Base-by-base conservation (phyloP, 2,329 filamentous ascomycete genomes). In the Metarhizium anisopliae region DNA sequence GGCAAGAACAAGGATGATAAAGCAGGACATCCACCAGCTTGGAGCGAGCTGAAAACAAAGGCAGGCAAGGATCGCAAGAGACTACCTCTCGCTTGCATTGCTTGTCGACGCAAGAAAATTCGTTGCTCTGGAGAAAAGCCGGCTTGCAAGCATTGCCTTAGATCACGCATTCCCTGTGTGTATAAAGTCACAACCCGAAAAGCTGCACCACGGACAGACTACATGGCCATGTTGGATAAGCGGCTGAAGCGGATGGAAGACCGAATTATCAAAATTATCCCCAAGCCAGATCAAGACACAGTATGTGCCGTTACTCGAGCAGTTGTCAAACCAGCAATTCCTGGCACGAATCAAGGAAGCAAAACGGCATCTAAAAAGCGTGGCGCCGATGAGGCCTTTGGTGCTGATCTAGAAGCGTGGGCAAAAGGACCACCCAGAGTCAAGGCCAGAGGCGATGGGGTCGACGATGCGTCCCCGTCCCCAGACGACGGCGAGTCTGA, bases 171-270 rank as follows among this genome's bases (percentile, higher is more conserved):
- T 63, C 93, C 93, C 2, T 99, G 94, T 68, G 92, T 97, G 4
- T 99, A 97, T 79, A 97, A 97, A 67, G 90, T 96, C 58, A 97
- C 92, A 0, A 91, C 92, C 4, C 82, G 94, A 58, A 97, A 97
- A 70, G 91, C 93, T 1, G 91, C 92, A 3, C 94, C 94, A 2
- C 82, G 94, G 53, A 97, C 94, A 18, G 94, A 97, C 71, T 97
- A 97, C 71, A 97, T 97, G 94, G 91, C 92, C 47, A 97, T 97
- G 91, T 75, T 97, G 64, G 94, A 97, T 73, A 96, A 96, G 73
- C 83, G 94, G 54, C 72, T 97, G 62, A 96, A 95, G 76, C 81
- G 93, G 56, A 97, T 97, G 94, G 94, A 99, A 71, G 93, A 97
- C 66, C 86, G 93, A 56, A 94, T 97, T 59, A 95, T 97, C 73